Conservation (phyloP, 2,329 filamentous ascomycete genomes). For the Claviceps arundinis region DNA sequence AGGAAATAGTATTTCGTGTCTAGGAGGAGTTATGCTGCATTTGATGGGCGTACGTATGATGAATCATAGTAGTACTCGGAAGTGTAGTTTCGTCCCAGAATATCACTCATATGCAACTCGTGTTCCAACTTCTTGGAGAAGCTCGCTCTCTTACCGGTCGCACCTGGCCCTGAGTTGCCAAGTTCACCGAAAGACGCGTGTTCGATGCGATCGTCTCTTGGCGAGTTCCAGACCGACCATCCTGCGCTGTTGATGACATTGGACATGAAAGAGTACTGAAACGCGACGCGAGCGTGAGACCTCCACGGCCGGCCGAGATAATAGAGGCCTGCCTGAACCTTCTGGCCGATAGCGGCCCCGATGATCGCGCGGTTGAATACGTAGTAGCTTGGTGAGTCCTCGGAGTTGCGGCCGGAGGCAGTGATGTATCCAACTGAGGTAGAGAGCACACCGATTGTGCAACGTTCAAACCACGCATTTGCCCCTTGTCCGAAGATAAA, state of each 20-base stretch:
- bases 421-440: background rate
- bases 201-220: background rate
- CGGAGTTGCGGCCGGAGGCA: background rate
- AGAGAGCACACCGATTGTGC: constrained; percentile 8
- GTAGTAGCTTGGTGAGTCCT: background rate
- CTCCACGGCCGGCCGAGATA: constrained; percentile 1
- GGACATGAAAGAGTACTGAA: background rate
- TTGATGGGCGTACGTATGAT: background rate
- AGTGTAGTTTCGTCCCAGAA: background rate
- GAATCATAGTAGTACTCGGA: background rate
- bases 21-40: background rate
- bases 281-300: background rate
- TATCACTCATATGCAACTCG: background rate
- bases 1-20: background rate
- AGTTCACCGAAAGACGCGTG: background rate
- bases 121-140: background rate
- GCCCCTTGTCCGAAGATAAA: constrained; percentile 25
- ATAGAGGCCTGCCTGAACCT: background rate
- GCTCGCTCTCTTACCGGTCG: background rate
- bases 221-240: background rate
- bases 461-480: constrained; percentile 27
- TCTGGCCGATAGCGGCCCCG: background rate
- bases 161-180: background rate
- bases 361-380: background rate
- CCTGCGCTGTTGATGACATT: background rate